A percentile compares a stretch with the other conserved stretches of the same genome.
Conservation (phyloP, 768 basidiomycete species). For the Boletus tylopilopsis region DNA sequence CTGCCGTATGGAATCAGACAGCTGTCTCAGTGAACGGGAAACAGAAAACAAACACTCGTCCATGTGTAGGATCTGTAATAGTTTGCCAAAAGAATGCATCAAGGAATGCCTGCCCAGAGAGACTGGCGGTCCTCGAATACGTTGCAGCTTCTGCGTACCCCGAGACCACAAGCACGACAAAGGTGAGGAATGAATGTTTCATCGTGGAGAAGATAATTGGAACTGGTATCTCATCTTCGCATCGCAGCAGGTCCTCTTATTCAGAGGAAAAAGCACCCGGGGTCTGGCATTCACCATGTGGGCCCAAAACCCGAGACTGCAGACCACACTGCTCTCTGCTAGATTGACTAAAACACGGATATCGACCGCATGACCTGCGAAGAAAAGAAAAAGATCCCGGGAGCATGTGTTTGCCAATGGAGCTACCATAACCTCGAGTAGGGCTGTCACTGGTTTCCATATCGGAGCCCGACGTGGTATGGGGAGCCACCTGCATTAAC, state of each 20-base stretch:
- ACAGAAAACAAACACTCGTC: constrained; percentile 26
- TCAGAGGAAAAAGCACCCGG: background rate
- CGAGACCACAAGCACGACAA: constrained; percentile 7
- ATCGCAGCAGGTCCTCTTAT: constrained; percentile 9
- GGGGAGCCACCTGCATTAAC: too few relatives aligned
- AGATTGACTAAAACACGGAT: background rate
- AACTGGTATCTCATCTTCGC: background rate
- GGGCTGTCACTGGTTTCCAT: background rate
- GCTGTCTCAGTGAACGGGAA: background rate
- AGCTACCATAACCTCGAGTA: background rate
- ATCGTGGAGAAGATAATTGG: background rate
- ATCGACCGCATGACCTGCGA: too few relatives aligned
- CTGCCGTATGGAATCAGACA: constrained; percentile 17
- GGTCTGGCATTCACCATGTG: background rate
- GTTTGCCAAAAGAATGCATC: constrained; percentile 26
- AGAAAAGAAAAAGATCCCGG: background rate
- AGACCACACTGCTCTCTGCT: background rate
- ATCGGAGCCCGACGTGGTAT: too few relatives aligned
- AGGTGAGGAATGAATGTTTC: background rate
- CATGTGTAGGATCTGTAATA: constrained; percentile 33
- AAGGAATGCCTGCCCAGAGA: constrained; percentile 51
- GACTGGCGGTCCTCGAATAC: constrained; percentile 44
- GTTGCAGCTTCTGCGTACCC: constrained; percentile 33
- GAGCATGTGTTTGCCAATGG: background rate
- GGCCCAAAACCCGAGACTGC: background rate